Evolutionary conservation across 768 basidiomycete genomes (phyloP).

Genomic region (Dictyophora rubrovolvata): DNA sequence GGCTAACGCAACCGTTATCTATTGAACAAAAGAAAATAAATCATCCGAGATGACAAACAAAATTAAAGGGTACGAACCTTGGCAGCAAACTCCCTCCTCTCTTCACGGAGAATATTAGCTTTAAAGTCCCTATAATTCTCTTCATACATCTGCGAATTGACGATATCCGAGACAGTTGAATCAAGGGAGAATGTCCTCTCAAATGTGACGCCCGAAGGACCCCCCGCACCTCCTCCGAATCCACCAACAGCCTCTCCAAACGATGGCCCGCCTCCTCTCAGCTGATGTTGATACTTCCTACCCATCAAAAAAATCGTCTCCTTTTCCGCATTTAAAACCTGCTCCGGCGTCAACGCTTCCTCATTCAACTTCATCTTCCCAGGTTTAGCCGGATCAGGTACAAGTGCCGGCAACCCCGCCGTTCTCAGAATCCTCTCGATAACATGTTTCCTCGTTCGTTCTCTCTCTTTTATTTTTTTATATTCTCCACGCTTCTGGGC

Average conservation of each 20-base stretch:
- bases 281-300: slow-evolving; percentile 20
- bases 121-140: slow-evolving; percentile 15
- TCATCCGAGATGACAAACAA: not conserved
- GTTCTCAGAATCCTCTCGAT: slow-evolving; percentile 53
- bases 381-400: slow-evolving; percentile 29
- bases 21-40: not conserved
- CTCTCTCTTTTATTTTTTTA: slow-evolving; percentile 13
- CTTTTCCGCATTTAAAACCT: slow-evolving; percentile 52
- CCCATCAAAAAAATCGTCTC: slow-evolving; percentile 49
- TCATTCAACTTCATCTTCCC: slow-evolving; percentile 53
- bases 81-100: slow-evolving; percentile 41
- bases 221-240: not conserved
- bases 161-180: not conserved
- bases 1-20: slow-evolving; percentile 40
- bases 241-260: slow-evolving; percentile 6
- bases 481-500: slow-evolving; percentile 34
- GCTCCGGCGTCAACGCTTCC: slow-evolving; percentile 41
- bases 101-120: slow-evolving; percentile 18
- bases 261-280: not conserved
- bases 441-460: slow-evolving; percentile 12
- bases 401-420: slow-evolving; percentile 41
- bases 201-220: not conserved
- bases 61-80: slow-evolving; percentile 29
- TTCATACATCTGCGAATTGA: slow-evolving; percentile 1
- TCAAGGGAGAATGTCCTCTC: slow-evolving; percentile 5